These are phyloP conservation scores for Testicularia cyperi DNA, from an alignment of 1,284 basidiomycete species.

Conservation along the genomic window DNA sequence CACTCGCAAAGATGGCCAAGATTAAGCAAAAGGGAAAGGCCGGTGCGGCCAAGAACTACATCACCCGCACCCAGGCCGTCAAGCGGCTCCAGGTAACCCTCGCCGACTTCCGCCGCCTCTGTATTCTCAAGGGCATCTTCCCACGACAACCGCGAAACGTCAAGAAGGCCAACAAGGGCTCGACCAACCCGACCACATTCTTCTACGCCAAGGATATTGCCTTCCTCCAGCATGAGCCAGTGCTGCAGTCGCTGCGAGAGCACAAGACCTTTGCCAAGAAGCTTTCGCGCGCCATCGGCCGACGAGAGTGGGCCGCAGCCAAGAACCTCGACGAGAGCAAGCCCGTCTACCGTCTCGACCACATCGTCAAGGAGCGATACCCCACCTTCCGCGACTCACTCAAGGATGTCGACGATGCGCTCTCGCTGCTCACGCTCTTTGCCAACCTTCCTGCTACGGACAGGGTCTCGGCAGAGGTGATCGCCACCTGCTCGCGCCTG, in stretches of 20 bases:
- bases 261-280: constrained; percentile 99
- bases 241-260: constrained; percentile 89
- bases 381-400: constrained; percentile 95
- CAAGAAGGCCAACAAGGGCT: constrained; percentile 97
- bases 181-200: constrained; percentile 92
- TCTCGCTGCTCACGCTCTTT: constrained; percentile 93
- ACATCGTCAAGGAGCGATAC: constrained; percentile 97
- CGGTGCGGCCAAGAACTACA: constrained; percentile 70
- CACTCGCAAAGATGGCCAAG: constrained; percentile 74
- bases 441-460: constrained; percentile 65
- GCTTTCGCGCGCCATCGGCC: constrained; percentile 85
- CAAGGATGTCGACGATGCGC: constrained; percentile 93
- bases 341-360: constrained; percentile 73
- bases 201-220: constrained; percentile 99
- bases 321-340: constrained; percentile 86
- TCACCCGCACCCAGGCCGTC: constrained; percentile 73
- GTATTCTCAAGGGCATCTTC: constrained; percentile 98
- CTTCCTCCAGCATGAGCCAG: constrained; percentile 94
- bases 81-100: constrained; percentile 85
- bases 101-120: constrained; percentile 93
- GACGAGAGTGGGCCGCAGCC: constrained; percentile 91
- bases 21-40: constrained; percentile 78
- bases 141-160: constrained; percentile 89
- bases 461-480: constrained; percentile 77
- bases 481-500: constrained; percentile 86